A percentile compares a stretch with the other conserved stretches of the same genome.
Conservation (phyloP, 108 stramenopile genomes). For the Cyclotella distinguenda region DNA sequence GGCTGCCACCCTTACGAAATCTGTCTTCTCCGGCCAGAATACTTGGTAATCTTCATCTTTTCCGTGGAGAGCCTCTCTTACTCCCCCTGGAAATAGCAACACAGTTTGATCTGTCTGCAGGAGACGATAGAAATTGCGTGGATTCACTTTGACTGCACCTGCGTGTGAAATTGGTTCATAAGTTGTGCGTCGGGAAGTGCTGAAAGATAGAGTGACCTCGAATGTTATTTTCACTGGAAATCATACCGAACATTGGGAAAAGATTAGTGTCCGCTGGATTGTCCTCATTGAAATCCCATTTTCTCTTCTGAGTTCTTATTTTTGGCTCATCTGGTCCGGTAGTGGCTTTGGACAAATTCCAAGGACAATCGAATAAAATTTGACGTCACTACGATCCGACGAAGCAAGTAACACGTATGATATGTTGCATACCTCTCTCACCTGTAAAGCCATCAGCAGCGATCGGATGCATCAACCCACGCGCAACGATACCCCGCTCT, state of each 20-base stretch:
- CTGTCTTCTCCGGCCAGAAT: conserved; percentile 91
- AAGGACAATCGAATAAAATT: not conserved
- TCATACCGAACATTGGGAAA: conserved; percentile 75
- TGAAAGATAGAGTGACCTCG: not conserved
- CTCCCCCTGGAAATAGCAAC: conserved; percentile 93
- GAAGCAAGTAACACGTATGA: no score
- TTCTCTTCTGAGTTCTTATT: conserved; percentile 32
- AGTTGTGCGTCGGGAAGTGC: no score
- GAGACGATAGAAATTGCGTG: conserved; percentile 86
- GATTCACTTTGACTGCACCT: conserved; percentile 86
- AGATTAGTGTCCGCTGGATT: conserved; percentile 46
- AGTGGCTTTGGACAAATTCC: not conserved
- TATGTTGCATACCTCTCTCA: no score
- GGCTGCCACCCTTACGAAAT: conserved; percentile 92
- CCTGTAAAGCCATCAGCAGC: conserved; percentile 46
- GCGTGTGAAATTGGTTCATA: no score
- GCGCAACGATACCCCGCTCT: conserved; percentile 52
- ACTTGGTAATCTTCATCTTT: conserved; percentile 83
- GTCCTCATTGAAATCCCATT: conserved; percentile 47
- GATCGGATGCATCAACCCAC: conserved; percentile 87
- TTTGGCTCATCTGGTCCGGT: conserved; percentile 10
- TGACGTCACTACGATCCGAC: not conserved
- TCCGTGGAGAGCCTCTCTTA: conserved; percentile 81
- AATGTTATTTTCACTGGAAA: no score
- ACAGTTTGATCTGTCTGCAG: conserved; percentile 80